phyloP scores from a whole-genome alignment of 2,329 filamentous ascomycete species.

The Berkeleyomyces basicola region DNA sequence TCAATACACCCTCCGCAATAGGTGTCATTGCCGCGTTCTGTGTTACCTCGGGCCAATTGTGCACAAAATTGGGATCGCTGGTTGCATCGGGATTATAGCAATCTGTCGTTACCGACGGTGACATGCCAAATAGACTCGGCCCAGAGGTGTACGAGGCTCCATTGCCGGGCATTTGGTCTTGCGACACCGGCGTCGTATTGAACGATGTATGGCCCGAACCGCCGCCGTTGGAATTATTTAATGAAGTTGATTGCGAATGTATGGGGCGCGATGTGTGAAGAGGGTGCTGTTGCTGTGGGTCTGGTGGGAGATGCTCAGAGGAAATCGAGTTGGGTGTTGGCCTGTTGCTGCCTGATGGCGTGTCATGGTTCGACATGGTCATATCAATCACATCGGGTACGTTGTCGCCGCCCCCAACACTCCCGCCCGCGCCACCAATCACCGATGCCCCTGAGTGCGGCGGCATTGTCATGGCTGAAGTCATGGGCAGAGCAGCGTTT shows the following conservation, averaged over 20 bases:
- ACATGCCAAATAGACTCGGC: not conserved
- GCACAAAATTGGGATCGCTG: constrained; percentile 14
- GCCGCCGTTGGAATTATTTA: not conserved
- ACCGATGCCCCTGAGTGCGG: not conserved
- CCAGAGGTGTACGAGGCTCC: not conserved
- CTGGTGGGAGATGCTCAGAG: not conserved
- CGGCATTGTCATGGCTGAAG: not conserved
- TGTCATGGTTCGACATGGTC: constrained; percentile 2
- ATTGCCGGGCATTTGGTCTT: not conserved
- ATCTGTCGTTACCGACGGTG: not conserved
- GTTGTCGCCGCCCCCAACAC: not conserved
- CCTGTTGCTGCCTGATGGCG: not conserved
- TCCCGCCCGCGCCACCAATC: not conserved
- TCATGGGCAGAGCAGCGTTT: not conserved
- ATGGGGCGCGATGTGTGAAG: not conserved
- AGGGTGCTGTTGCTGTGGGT: constrained; percentile 1
- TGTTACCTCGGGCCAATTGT: constrained; percentile 28
- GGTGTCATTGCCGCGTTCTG: constrained; percentile 33
- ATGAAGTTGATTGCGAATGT: not conserved
- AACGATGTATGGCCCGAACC: not conserved
- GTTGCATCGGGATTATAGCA: constrained; percentile 14
- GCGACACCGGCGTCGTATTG: not conserved
- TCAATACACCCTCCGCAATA: constrained; percentile 39
- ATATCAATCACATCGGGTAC: not conserved
- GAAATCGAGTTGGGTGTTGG: constrained; percentile 8